A percentile compares a stretch with the other conserved stretches of the same genome.
Conservation (phyloP, 1,284 basidiomycete species). For the Anthracocystis panici-leucophaei region DNA sequence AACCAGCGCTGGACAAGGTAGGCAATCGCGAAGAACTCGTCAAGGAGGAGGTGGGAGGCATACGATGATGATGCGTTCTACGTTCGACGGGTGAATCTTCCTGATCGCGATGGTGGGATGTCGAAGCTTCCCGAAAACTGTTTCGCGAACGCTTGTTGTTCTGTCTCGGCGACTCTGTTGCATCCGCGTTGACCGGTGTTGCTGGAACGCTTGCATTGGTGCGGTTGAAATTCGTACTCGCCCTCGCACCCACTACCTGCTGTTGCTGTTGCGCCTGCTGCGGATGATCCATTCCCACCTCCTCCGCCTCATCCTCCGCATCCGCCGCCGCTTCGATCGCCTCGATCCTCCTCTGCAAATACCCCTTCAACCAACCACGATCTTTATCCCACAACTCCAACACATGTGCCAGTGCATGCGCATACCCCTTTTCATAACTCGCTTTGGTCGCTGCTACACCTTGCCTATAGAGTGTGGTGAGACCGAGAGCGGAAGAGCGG, state of each 20-base stretch:
- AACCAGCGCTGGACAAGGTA: not conserved
- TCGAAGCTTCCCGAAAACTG: not conserved
- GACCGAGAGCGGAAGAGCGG: constrained; percentile 35
- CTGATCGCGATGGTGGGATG: constrained; percentile 7
- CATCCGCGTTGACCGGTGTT: not conserved
- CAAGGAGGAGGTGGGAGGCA: not conserved
- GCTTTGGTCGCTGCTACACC: constrained; percentile 36
- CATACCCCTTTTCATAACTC: constrained; percentile 46
- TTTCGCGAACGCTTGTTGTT: constrained; percentile 18
- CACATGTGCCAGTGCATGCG: constrained; percentile 47
- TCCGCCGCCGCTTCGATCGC: constrained; percentile 37
- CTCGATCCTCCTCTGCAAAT: constrained; percentile 50
- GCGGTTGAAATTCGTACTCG: not conserved
- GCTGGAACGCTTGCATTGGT: not conserved
- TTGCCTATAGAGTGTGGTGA: constrained; percentile 48
- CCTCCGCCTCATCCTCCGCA: constrained; percentile 32
- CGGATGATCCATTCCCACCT: constrained; percentile 1
- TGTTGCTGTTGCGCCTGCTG: constrained; percentile 6
- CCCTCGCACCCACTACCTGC: not conserved
- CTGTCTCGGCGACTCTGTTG: constrained; percentile 12
- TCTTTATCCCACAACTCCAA: constrained; percentile 50
- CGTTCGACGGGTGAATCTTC: not conserved
- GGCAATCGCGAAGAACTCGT: constrained; percentile 1
- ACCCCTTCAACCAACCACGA: constrained; percentile 50
- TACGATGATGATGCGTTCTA: constrained; percentile 10